Base-by-base conservation (phyloP, 2,329 filamentous ascomycete species). In the Stagonosporopsis rhizophila region DNA sequence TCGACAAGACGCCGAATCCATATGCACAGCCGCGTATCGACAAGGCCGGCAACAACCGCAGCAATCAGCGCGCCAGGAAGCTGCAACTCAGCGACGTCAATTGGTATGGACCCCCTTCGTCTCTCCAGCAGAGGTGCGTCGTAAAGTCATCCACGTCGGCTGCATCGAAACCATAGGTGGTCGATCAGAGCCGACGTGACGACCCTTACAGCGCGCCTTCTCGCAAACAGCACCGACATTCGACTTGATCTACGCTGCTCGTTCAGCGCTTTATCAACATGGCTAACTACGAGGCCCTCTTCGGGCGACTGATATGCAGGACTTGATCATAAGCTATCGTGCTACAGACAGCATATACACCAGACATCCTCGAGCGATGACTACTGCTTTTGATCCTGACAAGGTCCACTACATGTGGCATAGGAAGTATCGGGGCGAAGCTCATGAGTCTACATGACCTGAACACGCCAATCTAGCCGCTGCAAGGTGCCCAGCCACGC, bases 81-180 rank as follows among this genome's bases (percentile, higher is more conserved):
- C 82, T 99, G 58, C 94, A 98, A 75, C 85, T 98, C 57, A 96
- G 92, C 77, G 95, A 99, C 78, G 91, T 99, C 76, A 94, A 99
- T 77, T 99, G 95, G 95, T 97, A 94, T 81, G 81, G 49, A 38
- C 62, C 66, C 56, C 64, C 52, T 60, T 66, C 54, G 45, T 63
- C 62, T 59, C 58, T 59, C 52, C 56, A 51, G 46, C 56, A 65
- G 44, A 52, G 54, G 35, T 58, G 48, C 34, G 40, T 49, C 15
- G 44, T 40, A 34, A 58, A 58, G 44, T 35, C 42, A 44, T 56
- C 47, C 9, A 40, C 53, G 53, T 52, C 38, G 48, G 47, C 42
- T 52, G 42, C 44, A 45, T 58, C 54, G 44, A 58, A 52, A 30
- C 44, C 54, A 11, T 46, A 44, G 37, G 32, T 34, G 53, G 47